Evolutionary conservation across 495 filamentous ascomycete genomes (phyloP), one percentile per base, ranked within the genome.

Genomic region (Penicillium odoratum): DNA sequence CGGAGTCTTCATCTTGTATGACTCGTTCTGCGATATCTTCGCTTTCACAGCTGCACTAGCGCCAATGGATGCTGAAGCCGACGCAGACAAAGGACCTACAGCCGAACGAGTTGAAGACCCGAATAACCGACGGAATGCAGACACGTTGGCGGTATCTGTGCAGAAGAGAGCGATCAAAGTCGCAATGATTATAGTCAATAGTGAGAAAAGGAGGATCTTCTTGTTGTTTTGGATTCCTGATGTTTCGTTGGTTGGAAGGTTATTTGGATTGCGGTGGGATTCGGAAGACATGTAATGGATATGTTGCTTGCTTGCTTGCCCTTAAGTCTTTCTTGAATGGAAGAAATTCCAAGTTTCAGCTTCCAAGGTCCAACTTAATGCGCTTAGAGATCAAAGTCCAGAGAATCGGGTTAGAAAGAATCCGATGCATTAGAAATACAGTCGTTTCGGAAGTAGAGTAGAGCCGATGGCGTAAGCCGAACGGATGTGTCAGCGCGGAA

Each of bases 1-100:
- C 0, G 90, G 90, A 7, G 86, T 81, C 56, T 74, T 69, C 57
- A 62, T 72, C 49, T 58, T 64, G 40, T 26, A 11, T 21, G 53
- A 25, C 33, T 15, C 34, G 13, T 49, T 36, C 4, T 51, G 31
- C 8, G 45, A 8, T 33, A 28, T 8, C 21, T 15, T 38, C 25
- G 30, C 45, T 18, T 26, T 44, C 18, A 28, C 44, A n/a, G 50
- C 48, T 3, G 55, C 49, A 28, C 53, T 45, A 29, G 51, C 36
- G 2, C 9, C 49, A 25, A 26, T 40, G 10, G 51, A 43, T 7
- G 54, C 31, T 44, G 59, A 60, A 18, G 51, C 38, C 13, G 38
- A 40, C 11, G 38, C 38, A 40, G 38, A 38, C 34, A 51, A 29
- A 16, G 60, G 26, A 28, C 26, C 42, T 1, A 53, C 47, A 25